phyloP scores from a whole-genome alignment of 257 asterid species.

The Solanum corneliomulleri region DNA sequence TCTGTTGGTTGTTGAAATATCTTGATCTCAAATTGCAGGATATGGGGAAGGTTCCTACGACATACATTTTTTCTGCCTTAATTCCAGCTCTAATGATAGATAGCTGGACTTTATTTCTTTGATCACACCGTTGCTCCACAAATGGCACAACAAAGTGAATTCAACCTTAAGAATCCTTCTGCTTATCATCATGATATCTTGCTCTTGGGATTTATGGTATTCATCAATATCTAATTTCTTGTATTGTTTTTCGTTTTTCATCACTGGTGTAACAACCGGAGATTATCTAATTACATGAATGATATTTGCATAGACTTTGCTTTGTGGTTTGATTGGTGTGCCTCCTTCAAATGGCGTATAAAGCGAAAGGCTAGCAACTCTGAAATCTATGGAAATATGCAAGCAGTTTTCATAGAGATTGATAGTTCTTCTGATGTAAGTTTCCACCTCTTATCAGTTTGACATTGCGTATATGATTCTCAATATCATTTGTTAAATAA shows the following conservation, averaged over 20 bases:
- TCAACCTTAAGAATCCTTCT: not conserved
- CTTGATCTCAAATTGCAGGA: too few relatives aligned
- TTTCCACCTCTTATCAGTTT: not conserved
- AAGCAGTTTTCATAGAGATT: constrained; percentile 36
- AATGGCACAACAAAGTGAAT: constrained; percentile 2
- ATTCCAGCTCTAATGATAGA: constrained; percentile 9
- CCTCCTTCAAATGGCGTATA: constrained; percentile 26
- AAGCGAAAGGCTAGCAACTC: constrained; percentile 28
- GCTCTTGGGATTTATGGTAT: constrained; percentile 3
- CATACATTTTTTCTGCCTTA: not conserved
- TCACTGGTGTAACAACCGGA: not conserved
- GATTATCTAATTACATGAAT: not conserved
- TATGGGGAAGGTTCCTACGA: not conserved
- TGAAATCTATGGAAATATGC: constrained; percentile 52
- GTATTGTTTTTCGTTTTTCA: not conserved
- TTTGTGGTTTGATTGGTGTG: not conserved
- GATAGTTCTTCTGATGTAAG: constrained; percentile 34
- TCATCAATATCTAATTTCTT: not conserved
- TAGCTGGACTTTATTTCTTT: not conserved
- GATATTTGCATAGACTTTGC: not conserved
- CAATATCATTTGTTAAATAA: not conserved
- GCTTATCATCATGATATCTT: not conserved
- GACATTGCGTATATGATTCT: not conserved
- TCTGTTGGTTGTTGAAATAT: not conserved
- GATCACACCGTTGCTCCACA: constrained; percentile 6